Evolutionary conservation across 1,284 basidiomycete species (phyloP).

Genomic region (Agroathelia rolfsii): DNA sequence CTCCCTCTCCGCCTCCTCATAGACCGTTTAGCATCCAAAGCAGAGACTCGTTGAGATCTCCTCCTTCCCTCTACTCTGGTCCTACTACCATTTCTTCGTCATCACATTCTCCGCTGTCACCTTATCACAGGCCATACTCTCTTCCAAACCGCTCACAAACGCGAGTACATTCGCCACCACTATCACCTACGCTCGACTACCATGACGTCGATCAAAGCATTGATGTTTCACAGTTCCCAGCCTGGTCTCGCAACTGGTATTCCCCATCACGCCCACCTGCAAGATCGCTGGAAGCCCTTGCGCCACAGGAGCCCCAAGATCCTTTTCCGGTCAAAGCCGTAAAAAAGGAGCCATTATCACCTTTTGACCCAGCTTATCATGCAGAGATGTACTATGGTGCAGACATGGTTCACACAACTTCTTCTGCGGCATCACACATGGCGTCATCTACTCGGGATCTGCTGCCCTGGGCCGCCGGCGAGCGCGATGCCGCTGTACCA

Average conservation of each 20-base stretch:
- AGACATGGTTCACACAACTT: slow-evolving; percentile 13
- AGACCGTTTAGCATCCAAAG: slow-evolving; percentile 28
- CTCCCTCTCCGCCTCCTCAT: slow-evolving; percentile 24
- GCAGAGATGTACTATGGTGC: no score
- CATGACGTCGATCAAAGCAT: no score
- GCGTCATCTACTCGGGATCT: slow-evolving; percentile 26
- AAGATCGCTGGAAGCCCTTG: no score
- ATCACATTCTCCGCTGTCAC: slow-evolving; percentile 28
- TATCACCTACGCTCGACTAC: slow-evolving; percentile 15
- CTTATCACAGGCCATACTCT: slow-evolving; percentile 36
- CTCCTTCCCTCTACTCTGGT: slow-evolving; percentile 40
- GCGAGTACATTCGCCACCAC: slow-evolving; percentile 13
- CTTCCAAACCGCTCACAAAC: slow-evolving; percentile 47
- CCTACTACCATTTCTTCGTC: slow-evolving; percentile 33
- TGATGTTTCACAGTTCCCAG: slow-evolving; percentile 51
- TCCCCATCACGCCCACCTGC: no score
- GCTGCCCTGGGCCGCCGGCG: slow-evolving; percentile 39
- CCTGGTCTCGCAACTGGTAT: slow-evolving; percentile 54
- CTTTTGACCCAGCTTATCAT: slow-evolving; percentile 30
- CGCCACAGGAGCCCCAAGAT: no score
- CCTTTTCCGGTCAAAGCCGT: slow-evolving; percentile 23
- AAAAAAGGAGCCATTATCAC: slow-evolving; percentile 21
- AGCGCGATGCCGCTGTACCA: slow-evolving; percentile 28
- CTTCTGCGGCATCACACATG: slow-evolving; percentile 16
- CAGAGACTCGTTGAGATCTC: slow-evolving; percentile 25